Base-by-base conservation (phyloP, 495 filamentous ascomycete species). In the Aspergillus diversus region DNA sequence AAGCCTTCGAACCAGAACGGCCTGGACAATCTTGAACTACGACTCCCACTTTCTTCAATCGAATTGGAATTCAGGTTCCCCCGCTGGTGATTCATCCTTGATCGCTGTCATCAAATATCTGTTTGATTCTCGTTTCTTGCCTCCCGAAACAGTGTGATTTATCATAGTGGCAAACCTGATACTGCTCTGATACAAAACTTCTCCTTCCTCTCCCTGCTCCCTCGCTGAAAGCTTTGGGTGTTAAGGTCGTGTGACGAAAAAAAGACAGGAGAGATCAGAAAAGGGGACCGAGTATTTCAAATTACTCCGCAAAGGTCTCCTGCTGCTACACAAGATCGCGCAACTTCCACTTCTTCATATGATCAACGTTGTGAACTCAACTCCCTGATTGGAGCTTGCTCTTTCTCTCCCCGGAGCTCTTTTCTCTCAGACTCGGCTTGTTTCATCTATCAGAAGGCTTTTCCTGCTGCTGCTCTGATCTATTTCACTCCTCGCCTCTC, bases 101-200 rank as follows among this genome's bases (percentile, higher is more conserved):
- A 52, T 47, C 33, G 27, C 50, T 53, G 31, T 54, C 33, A 59
- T 59, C 39, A 59, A 59, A 50, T 27, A 48, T 13, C 56, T 51
- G 7, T 12, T 60, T 39, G 21, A 27, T 27, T 27, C 31, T 39
- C 33, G 43, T 43, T 43, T n/a, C n/a, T 43, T 11, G 12, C 47
- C 27, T 17, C n/a, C n/a, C n/a, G 21, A 50, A 50, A 50, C 21
- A 31, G 47, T 50, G 69, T 69, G 66, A 70, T 70, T 73, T 69
- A 66, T 65, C 51, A 67, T 65, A 42, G 69, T 73, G 73, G 73
- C 69, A 50, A 37, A 52, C 33, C 57, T 35, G 32, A 34, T 39
- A 17, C 53, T 55, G 9, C 48, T 61, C 42, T 57, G 54, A 63
- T 67, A 46, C 60, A 67, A 63, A 55, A 49, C 50, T 46, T 34